Evolutionary conservation across 805 yeast species (phyloP).

Genomic region (Ogataea henricii): DNA sequence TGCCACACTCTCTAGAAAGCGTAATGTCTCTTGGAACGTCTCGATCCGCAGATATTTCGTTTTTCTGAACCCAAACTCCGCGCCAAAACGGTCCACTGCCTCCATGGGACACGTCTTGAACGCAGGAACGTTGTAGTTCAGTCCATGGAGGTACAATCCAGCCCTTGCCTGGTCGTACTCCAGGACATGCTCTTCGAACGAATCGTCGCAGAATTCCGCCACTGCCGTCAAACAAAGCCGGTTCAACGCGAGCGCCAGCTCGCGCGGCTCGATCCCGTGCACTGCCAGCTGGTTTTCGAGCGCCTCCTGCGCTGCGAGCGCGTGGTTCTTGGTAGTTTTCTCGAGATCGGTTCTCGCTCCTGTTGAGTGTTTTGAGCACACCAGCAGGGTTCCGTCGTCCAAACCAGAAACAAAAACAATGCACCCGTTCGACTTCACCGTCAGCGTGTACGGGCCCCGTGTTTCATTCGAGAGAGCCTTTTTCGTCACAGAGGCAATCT

Average conservation of each 20-base stretch:
- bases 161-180: constrained; percentile 65
- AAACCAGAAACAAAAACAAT: constrained; percentile 81
- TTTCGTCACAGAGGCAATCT: constrained; percentile 55
- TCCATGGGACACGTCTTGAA: constrained; percentile 69
- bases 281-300: constrained; percentile 53
- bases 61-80: constrained; percentile 67
- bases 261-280: constrained; percentile 41
- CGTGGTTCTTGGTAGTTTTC: constrained; percentile 58
- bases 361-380: constrained; percentile 89
- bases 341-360: constrained; percentile 53
- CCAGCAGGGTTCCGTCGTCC: constrained; percentile 72
- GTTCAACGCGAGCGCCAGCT: constrained; percentile 59
- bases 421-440: constrained; percentile 93
- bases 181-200: constrained; percentile 90
- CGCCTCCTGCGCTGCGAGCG: constrained; percentile 65
- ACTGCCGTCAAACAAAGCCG: constrained; percentile 72
- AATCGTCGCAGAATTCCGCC: constrained; percentile 90
- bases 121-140: constrained; percentile 64
- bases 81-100: constrained; percentile 61
- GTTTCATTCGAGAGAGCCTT: constrained; percentile 48
- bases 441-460: constrained; percentile 74
- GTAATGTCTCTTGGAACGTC: constrained; percentile 43
- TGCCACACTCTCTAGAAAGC: constrained; percentile 57
- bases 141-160: constrained; percentile 89
- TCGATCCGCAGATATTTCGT: constrained; percentile 49